These are phyloP conservation scores for Komagataella pastoris DNA, from an alignment of 805 yeast species.

Conservation along the genomic window DNA sequence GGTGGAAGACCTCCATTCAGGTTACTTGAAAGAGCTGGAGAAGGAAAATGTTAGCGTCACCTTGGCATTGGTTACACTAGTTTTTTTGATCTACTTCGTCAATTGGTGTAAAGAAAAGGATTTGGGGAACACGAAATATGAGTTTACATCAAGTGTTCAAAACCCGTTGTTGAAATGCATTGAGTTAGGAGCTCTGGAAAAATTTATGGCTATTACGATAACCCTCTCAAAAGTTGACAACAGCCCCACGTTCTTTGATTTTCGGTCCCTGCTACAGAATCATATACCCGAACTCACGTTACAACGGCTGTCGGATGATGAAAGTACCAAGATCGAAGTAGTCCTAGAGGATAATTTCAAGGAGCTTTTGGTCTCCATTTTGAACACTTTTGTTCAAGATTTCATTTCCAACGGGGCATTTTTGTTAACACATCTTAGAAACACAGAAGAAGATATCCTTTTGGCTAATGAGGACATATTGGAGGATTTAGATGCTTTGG, in stretches of 20 bases:
- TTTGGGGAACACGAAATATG: slow-evolving; percentile 28
- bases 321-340: slow-evolving; percentile 11
- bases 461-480: slow-evolving; percentile 28
- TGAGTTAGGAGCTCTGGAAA: slow-evolving; percentile 59
- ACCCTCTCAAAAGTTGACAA: slow-evolving; percentile 14
- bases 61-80: slow-evolving; percentile 31
- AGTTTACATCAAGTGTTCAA: slow-evolving; percentile 42
- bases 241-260: slow-evolving; percentile 42
- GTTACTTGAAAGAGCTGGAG: slow-evolving; percentile 20
- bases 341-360: slow-evolving; percentile 13
- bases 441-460: slow-evolving; percentile 61
- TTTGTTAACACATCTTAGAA: slow-evolving; percentile 51
- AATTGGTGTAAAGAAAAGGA: slow-evolving; percentile 51
- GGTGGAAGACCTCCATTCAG: slow-evolving; percentile 23
- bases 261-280: slow-evolving; percentile 51
- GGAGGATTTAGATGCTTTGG: slow-evolving; percentile 38
- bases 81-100: slow-evolving; percentile 45
- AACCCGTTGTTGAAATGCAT: slow-evolving; percentile 46
- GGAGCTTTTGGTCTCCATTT: slow-evolving; percentile 23
- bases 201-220: slow-evolving; percentile 51
- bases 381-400: slow-evolving; percentile 37
- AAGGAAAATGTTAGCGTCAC: slow-evolving; percentile 33
- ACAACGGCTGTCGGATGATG: slow-evolving; percentile 35
- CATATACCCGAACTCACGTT: slow-evolving; percentile 49
- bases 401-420: slow-evolving; percentile 56